Evolutionary conservation across 1,139 yeast species (phyloP).

Genomic region (Diutina neorugosa): DNA sequence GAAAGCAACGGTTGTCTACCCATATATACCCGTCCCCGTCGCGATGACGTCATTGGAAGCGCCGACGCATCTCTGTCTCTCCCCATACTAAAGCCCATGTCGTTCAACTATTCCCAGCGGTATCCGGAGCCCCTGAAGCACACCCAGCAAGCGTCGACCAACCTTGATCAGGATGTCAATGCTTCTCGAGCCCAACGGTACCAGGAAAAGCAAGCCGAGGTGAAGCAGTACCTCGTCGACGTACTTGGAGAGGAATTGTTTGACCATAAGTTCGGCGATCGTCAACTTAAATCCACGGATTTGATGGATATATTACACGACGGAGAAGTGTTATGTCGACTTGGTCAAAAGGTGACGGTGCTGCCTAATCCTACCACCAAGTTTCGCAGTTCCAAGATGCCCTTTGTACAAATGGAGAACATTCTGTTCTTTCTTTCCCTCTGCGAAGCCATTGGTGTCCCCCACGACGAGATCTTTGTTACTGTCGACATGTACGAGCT

Average conservation of each 20-base stretch:
- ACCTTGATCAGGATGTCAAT: constrained; percentile 46
- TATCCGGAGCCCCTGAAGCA: constrained; percentile 23
- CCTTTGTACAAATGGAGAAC: constrained; percentile 84
- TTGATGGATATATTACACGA: constrained; percentile 46
- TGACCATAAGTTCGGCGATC: constrained; percentile 8
- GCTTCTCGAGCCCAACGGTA: constrained; percentile 38
- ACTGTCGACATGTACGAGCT: constrained; percentile 69
- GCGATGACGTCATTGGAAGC: not conserved
- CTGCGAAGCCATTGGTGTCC: constrained; percentile 54
- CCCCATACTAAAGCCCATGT: not conserved
- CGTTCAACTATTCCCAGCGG: constrained; percentile 2
- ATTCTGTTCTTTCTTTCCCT: constrained; percentile 59
- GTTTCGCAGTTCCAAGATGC: constrained; percentile 59
- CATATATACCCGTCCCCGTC: too few relatives aligned
- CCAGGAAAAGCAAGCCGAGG: constrained; percentile 29
- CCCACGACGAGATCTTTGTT: constrained; percentile 75
- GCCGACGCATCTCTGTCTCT: not conserved
- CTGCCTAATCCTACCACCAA: constrained; percentile 25
- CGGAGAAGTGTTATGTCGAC: constrained; percentile 52
- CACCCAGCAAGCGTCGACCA: constrained; percentile 28
- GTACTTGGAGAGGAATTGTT: constrained; percentile 15
- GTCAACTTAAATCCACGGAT: constrained; percentile 12
- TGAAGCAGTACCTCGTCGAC: constrained; percentile 37
- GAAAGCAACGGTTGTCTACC: too few relatives aligned
- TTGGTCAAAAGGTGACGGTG: constrained; percentile 24